These are phyloP conservation scores for Lunularia cruciata DNA, from an alignment of 225 moss, liverwort and hornwort genomes.

Conservation along the genomic window DNA sequence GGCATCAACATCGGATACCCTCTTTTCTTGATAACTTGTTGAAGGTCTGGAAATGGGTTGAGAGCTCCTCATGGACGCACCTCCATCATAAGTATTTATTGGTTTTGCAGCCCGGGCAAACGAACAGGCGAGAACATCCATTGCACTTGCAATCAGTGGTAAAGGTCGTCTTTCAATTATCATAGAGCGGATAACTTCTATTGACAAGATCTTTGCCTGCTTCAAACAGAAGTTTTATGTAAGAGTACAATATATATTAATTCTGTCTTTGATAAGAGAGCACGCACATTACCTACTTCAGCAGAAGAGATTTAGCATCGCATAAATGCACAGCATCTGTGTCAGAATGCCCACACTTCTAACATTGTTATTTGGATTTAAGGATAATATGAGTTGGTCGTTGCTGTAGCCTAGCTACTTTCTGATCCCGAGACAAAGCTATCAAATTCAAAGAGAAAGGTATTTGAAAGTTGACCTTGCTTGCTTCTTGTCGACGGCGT, in stretches of 20 bases:
- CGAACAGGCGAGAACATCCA: conserved; percentile 78
- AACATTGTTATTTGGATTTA: no score
- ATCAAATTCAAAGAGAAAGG: not conserved
- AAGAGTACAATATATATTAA: not conserved
- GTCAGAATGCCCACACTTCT: no score
- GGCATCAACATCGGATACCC: conserved; percentile 16
- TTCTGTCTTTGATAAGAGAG: no score
- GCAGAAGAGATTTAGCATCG: no score
- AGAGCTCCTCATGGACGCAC: conserved; percentile 18
- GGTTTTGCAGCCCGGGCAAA: conserved; percentile 67
- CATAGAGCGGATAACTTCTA: conserved; percentile 82
- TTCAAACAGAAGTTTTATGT: conserved; percentile 15
- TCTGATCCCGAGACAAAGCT: not conserved
- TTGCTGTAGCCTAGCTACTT: not conserved
- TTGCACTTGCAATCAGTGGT: conserved; percentile 77
- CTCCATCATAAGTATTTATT: conserved; percentile 43
- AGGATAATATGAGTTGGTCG: no score
- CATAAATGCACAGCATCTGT: no score
- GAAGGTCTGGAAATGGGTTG: conserved; percentile 35
- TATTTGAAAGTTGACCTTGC: conserved; percentile 49
- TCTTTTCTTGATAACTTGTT: conserved; percentile 22
- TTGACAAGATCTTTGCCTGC: conserved; percentile 81
- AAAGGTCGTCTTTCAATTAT: conserved; percentile 87
- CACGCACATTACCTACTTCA: no score
- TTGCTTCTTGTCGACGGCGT: conserved; percentile 73